Percentiles rank a stretch among this genome's conserved stretches.
These are phyloP conservation scores for Mortierella sp. DNA, from an alignment of 371 early-diverging fungal genomes.

Conservation along the genomic window DNA sequence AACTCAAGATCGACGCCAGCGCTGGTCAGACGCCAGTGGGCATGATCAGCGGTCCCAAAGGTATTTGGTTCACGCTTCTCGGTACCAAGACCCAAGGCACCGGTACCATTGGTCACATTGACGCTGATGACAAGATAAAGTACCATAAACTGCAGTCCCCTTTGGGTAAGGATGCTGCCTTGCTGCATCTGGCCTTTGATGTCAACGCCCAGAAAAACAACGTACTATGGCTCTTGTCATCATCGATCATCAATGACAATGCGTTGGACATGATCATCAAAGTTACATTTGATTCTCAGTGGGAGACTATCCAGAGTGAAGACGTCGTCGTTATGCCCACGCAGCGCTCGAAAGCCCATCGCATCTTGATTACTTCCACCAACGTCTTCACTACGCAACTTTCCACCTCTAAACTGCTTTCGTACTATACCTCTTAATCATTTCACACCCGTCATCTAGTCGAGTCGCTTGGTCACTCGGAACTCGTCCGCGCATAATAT, in stretches of 20 bases:
- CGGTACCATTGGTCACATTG: constrained; percentile 32
- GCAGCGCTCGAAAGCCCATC: constrained; percentile 28
- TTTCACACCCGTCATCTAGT: too few species aligned
- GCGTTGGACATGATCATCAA: constrained; percentile 40
- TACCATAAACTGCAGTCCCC: constrained; percentile 12
- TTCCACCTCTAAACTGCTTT: constrained; percentile 18
- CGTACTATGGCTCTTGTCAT: constrained; percentile 30
- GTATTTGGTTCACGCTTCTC: constrained; percentile 37
- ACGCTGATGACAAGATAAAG: constrained; percentile 6
- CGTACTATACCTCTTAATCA: not conserved
- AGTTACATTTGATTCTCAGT: constrained; percentile 17
- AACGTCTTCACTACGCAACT: constrained; percentile 30
- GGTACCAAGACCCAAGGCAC: constrained; percentile 19
- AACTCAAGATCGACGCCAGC: constrained; percentile 8
- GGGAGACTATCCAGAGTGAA: constrained; percentile 16
- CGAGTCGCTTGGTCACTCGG: too few species aligned
- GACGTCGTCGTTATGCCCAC: constrained; percentile 26
- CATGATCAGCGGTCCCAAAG: constrained; percentile 24
- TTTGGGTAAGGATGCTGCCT: constrained; percentile 8
- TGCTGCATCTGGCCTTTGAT: constrained; percentile 37
- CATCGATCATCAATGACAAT: constrained; percentile 27
- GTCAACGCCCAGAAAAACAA: constrained; percentile 3
- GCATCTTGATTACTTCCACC: constrained; percentile 11
- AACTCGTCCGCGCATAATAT: too few species aligned
- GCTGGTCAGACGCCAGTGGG: constrained; percentile 34